A percentile compares a stretch with the other conserved stretches of the same genome.
phyloP scores from a whole-genome alignment of 2,329 filamentous ascomycete species.

The Xylariaceae sp. region DNA sequence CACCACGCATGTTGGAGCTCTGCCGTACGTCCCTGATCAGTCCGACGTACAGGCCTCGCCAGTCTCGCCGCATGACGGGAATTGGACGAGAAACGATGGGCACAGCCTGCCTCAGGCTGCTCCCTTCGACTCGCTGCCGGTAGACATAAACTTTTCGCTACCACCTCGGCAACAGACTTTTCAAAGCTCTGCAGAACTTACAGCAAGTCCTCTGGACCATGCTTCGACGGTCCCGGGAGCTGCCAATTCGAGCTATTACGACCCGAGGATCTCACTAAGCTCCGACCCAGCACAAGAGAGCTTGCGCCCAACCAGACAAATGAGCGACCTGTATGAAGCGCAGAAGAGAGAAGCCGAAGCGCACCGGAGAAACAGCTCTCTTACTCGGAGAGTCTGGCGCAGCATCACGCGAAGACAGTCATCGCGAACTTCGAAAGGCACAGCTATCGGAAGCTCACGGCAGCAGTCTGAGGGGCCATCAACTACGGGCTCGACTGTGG shows the following conservation, averaged over 20 bases:
- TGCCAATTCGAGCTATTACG: slow-evolving; percentile 32
- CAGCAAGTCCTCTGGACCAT: slow-evolving; percentile 17
- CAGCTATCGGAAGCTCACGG: slow-evolving; percentile 10
- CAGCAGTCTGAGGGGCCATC: slow-evolving; percentile 20
- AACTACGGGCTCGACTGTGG: slow-evolving; percentile 15
- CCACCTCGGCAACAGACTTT: slow-evolving; percentile 20
- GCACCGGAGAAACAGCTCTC: slow-evolving; percentile 26
- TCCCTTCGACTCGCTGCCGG: slow-evolving; percentile 18
- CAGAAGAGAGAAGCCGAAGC: slow-evolving; percentile 28
- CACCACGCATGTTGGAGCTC: slow-evolving; percentile 18
- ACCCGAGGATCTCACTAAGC: slow-evolving; percentile 30
- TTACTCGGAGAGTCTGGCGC: slow-evolving; percentile 25
- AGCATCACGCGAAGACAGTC: slow-evolving; percentile 28
- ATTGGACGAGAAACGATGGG: slow-evolving; percentile 19
- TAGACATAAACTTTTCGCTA: slow-evolving; percentile 20
- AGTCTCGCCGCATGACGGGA: slow-evolving; percentile 16
- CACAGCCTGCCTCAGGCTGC: slow-evolving; percentile 14
- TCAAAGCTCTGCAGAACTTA: slow-evolving; percentile 16
- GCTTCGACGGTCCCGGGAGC: slow-evolving; percentile 22
- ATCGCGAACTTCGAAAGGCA: slow-evolving; percentile 24
- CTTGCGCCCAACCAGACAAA: slow-evolving; percentile 26
- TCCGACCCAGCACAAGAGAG: slow-evolving; percentile 25
- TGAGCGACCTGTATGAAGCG: slow-evolving; percentile 29
- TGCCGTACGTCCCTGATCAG: slow-evolving; percentile 5
- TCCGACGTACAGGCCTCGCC: slow-evolving; percentile 14